phyloP scores from a whole-genome alignment of 768 basidiomycete genomes.

The Hericium alpestre region DNA sequence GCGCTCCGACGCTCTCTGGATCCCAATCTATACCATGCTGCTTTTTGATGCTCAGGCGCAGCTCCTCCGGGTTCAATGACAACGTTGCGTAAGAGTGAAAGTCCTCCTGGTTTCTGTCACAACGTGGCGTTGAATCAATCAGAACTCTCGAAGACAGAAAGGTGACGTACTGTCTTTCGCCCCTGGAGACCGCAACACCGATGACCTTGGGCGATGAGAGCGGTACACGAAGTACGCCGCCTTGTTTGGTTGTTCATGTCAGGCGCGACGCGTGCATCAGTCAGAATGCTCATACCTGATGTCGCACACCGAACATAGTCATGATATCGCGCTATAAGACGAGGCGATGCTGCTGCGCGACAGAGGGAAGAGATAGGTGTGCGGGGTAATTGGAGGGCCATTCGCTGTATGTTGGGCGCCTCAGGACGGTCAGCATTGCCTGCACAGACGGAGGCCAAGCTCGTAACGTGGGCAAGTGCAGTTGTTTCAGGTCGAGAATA shows the following conservation, averaged over 20 bases:
- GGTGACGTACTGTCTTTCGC: constrained; percentile 51
- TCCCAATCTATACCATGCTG: constrained; percentile 64
- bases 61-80: constrained; percentile 65
- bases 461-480: no score
- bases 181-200: constrained; percentile 65
- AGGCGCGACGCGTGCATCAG: constrained; percentile 4
- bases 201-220: constrained; percentile 69
- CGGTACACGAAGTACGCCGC: constrained; percentile 57
- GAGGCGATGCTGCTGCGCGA: neutral
- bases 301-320: constrained; percentile 53
- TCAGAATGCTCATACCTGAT: constrained; percentile 23
- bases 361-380: neutral
- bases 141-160: constrained; percentile 1
- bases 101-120: constrained; percentile 77
- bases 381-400: constrained; percentile 5
- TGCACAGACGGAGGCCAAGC: neutral
- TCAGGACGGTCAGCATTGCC: neutral
- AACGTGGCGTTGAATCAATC: constrained; percentile 3
- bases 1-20: constrained; percentile 39
- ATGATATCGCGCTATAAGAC: constrained; percentile 36
- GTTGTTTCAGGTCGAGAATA: no score
- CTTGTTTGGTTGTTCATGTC: constrained; percentile 20
- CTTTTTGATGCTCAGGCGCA: constrained; percentile 53
- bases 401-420: constrained; percentile 3
- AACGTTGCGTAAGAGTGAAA: constrained; percentile 70